Conservation (phyloP, 129 eudicot genomes). For the Cynara cardunculus region DNA sequence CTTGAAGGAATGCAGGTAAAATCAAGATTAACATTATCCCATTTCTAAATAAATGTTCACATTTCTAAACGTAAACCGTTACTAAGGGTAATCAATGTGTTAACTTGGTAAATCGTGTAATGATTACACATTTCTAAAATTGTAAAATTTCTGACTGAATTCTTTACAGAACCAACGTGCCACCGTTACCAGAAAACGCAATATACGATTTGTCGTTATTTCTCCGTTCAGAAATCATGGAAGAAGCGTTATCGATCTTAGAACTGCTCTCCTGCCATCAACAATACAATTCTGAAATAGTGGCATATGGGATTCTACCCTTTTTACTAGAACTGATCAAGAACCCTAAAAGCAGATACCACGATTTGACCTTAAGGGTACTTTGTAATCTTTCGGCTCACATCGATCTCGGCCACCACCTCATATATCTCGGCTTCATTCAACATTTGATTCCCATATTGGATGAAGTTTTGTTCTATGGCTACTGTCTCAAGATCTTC, state of each 20-base stretch:
- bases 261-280: conserved; percentile 20
- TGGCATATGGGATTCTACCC: conserved; percentile 28
- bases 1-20: conserved; percentile 40
- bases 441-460: conserved; percentile 24
- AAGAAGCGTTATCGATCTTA: conserved; percentile 29
- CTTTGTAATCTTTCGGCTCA: conserved; percentile 31
- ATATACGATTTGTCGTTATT: conserved; percentile 10
- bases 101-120: background rate
- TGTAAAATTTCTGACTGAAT: background rate
- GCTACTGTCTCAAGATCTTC: conserved; percentile 22
- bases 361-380: conserved; percentile 17
- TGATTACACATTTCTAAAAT: background rate
- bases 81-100: no score
- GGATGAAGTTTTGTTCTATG: conserved; percentile 26
- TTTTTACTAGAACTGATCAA: conserved; percentile 15
- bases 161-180: conserved; percentile 17
- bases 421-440: conserved; percentile 31
- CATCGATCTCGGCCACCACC: conserved; percentile 33
- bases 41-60: background rate
- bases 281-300: conserved; percentile 23
- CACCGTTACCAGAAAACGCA: conserved; percentile 28
- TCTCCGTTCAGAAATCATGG: conserved; percentile 28
- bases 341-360: conserved; percentile 22
- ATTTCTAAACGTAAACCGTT: background rate
- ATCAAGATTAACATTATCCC: background rate